Percentiles rank a stretch among this genome's conserved stretches.
Conservation (phyloP, 2,329 filamentous ascomycete genomes). For the Botryotinia calthae region DNA sequence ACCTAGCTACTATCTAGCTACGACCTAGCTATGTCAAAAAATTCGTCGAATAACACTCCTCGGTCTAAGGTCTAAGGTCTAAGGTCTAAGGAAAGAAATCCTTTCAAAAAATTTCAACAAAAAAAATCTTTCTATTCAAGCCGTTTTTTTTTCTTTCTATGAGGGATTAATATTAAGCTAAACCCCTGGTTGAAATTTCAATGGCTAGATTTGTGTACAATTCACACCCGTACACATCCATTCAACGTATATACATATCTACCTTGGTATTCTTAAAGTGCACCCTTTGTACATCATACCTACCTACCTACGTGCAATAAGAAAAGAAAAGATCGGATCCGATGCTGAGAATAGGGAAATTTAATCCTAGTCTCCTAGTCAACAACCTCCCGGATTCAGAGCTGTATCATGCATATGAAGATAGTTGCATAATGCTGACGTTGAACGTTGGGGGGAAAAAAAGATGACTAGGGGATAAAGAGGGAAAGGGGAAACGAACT, state of each 20-base stretch:
- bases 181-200: not conserved
- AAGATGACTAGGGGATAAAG: not conserved
- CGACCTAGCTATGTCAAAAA: not conserved
- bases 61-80: not conserved
- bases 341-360: not conserved
- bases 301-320: not conserved
- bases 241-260: not conserved
- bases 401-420: not conserved
- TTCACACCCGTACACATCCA: no score
- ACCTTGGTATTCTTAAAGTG: not conserved
- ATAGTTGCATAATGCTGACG: constrained; percentile 9
- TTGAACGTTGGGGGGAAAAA: not conserved
- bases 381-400: not conserved
- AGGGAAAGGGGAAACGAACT: not conserved
- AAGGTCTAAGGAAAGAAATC: not conserved
- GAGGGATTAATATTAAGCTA: constrained; percentile 8
- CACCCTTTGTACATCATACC: not conserved
- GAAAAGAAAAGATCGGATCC: not conserved
- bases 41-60: not conserved
- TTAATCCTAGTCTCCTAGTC: not conserved
- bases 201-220: not conserved
- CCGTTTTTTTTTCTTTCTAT: not conserved
- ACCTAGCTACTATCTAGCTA: not conserved
- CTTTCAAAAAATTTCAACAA: not conserved
- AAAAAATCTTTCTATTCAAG: not conserved